Base-by-base conservation (phyloP, 768 basidiomycete species). In the Lactarius evosmus region DNA sequence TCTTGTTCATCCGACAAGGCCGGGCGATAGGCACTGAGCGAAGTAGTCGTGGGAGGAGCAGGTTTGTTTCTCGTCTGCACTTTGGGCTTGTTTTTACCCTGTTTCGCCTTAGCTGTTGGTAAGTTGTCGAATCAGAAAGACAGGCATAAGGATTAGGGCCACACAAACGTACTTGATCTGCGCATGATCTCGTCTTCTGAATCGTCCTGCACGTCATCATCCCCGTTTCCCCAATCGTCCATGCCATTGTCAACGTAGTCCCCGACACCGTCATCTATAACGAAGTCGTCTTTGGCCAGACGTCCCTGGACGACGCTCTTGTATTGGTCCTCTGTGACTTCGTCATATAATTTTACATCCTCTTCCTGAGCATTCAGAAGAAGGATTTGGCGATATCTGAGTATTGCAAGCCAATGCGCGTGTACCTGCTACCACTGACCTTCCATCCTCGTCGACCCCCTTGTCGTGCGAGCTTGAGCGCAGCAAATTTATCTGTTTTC, bases 191-290 rank as follows among this genome's bases (percentile, higher is more conserved):
- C 75, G 5, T 76, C 76, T 19, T 74, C 77, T 7, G 65, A 62
- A 27, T 60, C 53, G 5, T 61, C 83, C 7, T 82, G 80, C 32
- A 81, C 82, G n/a, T 83, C 81, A 53, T 82, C 79, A 32, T 81
- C 79, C 9, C 78, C 83, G 30, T 81, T 82, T 34, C 82, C 84
- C 88, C 93, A 98, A 71, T 96, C 95, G 63, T 98, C 97, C 86
- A 94, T 88, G 5, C 97, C 97, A 72, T 97, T 93, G 77, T 99
- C 97, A 73, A 89, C 87, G 70, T 99, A 98, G 6, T 93, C 97
- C 16, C 80, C 83, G 0, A 89, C 83, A 30, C 94, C 94, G 76
- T 98, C 97, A 71, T 98, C 97, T 40, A 90, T 88, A 22, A 98
- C 92, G 66, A 99, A 99, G 74, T 99, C 97, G 67, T 98, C 94